Conservation (phyloP, 192 early-diverging fungal species). For the Gonapodya sp. region DNA sequence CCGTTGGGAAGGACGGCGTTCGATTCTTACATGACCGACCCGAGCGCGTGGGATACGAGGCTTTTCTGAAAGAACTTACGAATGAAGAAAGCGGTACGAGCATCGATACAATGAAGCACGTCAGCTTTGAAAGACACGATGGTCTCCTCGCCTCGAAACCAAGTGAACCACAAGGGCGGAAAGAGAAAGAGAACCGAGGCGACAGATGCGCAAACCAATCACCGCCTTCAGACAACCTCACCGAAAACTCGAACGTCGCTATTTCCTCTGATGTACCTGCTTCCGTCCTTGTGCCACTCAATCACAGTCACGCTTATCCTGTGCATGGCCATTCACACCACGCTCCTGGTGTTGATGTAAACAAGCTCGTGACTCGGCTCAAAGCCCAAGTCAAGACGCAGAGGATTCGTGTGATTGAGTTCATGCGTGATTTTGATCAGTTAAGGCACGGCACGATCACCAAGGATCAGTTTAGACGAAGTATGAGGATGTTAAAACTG, state of each 20-base stretch:
- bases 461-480: slow-evolving; percentile 33
- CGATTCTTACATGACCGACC: slow-evolving; percentile 11
- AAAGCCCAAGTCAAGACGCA: slow-evolving; percentile 35
- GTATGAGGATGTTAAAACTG: slow-evolving; percentile 34
- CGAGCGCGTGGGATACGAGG: slow-evolving; percentile 34
- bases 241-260: background rate
- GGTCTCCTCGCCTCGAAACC: slow-evolving; percentile 1
- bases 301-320: slow-evolving; percentile 21
- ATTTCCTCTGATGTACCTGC: background rate
- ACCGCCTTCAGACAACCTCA: background rate
- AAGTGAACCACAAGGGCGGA: background rate
- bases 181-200: background rate
- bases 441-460: slow-evolving; percentile 38
- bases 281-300: background rate
- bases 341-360: slow-evolving; percentile 17
- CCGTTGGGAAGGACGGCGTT: slow-evolving; percentile 11
- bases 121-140: background rate
- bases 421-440: slow-evolving; percentile 45
- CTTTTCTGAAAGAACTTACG: slow-evolving; percentile 35
- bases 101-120: slow-evolving; percentile 13
- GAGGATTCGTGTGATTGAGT: slow-evolving; percentile 42
- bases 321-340: slow-evolving; percentile 36
- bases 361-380: slow-evolving; percentile 4
- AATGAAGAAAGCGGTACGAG: background rate
- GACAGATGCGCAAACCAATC: background rate